Percentiles rank a stretch among this genome's conserved stretches.
Evolutionary conservation across 2,329 filamentous ascomycete genomes (phyloP).

Genomic region (Pseudonectria buxi): DNA sequence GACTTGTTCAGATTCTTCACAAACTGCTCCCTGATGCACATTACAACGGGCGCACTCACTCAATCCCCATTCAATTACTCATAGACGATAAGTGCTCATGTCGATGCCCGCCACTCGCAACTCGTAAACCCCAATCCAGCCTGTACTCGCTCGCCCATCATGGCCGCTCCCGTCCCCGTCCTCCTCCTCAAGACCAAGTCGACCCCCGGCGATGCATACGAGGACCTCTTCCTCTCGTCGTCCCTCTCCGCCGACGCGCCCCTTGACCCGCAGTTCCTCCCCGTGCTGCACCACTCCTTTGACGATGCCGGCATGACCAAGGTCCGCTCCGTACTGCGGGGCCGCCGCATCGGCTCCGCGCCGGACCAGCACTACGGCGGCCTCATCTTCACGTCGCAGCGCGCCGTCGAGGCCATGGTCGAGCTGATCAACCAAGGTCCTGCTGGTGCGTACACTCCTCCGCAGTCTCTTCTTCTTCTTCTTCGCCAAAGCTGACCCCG

Average conservation of each 20-base stretch:
- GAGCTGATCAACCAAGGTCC: constrained; percentile 51
- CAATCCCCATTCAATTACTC: too few species aligned
- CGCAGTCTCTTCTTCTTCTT: not conserved
- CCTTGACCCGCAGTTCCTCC: constrained; percentile 65
- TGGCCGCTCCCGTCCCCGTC: constrained; percentile 37
- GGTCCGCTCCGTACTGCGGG: constrained; percentile 44
- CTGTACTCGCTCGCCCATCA: too few species aligned
- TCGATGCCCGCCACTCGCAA: too few species aligned
- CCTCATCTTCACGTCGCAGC: constrained; percentile 78
- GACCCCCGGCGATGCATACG: constrained; percentile 62
- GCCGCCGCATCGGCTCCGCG: constrained; percentile 32
- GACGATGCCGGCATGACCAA: constrained; percentile 49
- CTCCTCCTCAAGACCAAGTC: constrained; percentile 75
- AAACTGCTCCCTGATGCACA: not conserved
- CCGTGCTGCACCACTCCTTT: constrained; percentile 68
- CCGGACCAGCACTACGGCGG: constrained; percentile 54
- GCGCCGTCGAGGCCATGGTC: constrained; percentile 73
- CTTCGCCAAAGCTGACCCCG: not conserved
- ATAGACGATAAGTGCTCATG: too few species aligned
- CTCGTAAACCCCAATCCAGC: too few species aligned
- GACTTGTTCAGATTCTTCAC: not conserved
- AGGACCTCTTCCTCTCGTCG: constrained; percentile 54
- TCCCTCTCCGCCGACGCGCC: constrained; percentile 25
- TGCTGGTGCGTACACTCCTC: constrained; percentile 19
- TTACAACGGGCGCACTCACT: too few species aligned